phyloP scores from a whole-genome alignment of 192 early-diverging fungal species.

The Lobosporangium transversale region DNA sequence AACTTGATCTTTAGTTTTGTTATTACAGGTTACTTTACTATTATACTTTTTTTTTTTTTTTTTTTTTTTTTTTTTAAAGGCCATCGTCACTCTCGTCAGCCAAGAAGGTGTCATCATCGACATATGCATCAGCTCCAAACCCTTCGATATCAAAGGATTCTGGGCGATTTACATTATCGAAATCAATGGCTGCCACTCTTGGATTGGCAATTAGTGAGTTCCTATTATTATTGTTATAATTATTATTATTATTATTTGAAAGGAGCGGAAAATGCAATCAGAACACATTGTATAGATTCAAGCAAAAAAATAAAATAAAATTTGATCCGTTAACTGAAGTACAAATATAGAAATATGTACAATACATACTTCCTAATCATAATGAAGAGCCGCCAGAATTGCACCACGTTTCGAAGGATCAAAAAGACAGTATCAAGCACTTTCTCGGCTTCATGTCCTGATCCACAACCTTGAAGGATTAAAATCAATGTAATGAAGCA shows the following conservation, averaged over 20 bases:
- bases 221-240: conserved; percentile 6
- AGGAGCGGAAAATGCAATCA: background rate
- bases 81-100: conserved; percentile 38
- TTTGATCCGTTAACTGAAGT: no score
- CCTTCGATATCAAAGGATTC: conserved; percentile 39
- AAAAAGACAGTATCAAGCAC: conserved; percentile 76
- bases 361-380: conserved; percentile 70
- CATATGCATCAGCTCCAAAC: conserved; percentile 24
- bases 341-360: background rate
- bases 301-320: background rate
- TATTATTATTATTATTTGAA: background rate
- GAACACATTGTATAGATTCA: background rate
- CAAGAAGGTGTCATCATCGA: conserved; percentile 23
- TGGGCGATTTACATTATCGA: conserved; percentile 33
- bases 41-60: background rate
- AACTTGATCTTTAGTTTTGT: no score
- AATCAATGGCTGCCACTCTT: conserved; percentile 33
- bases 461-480: conserved; percentile 72
- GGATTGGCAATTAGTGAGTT: conserved; percentile 48
- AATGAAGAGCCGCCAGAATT: conserved; percentile 72
- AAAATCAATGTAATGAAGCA: conserved; percentile 76
- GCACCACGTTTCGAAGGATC: conserved; percentile 77
- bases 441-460: conserved; percentile 69
- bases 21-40: background rate
- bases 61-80: conserved; percentile 5